These are phyloP conservation scores for Monilinia vaccinii-corymbosi DNA, from an alignment of 2,329 filamentous ascomycete genomes.

Conservation along the genomic window DNA sequence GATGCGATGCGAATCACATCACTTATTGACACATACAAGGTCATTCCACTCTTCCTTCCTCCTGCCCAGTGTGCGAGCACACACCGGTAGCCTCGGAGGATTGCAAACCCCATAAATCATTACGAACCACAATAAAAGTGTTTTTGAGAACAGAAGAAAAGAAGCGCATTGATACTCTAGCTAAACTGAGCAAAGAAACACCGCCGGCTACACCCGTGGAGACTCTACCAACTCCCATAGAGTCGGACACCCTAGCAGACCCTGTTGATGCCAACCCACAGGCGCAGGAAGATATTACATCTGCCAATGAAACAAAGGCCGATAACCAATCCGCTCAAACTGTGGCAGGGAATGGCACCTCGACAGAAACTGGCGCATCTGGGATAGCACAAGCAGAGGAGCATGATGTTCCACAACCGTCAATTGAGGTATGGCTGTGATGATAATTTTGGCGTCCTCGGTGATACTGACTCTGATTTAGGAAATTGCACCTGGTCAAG, in stretches of 20 bases:
- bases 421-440: conserved; percentile 30
- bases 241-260: conserved; percentile 17
- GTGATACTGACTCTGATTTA: conserved; percentile 18
- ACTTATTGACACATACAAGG: conserved; percentile 34
- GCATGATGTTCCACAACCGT: conserved; percentile 31
- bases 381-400: conserved; percentile 20
- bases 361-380: conserved; percentile 8
- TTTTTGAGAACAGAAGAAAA: conserved; percentile 88
- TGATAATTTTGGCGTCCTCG: background rate
- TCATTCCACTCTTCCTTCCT: conserved; percentile 64
- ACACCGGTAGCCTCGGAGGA: conserved; percentile 77
- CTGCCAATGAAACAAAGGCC: conserved; percentile 9
- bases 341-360: conserved; percentile 11
- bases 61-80: conserved; percentile 90
- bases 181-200: conserved; percentile 32
- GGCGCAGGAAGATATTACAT: conserved; percentile 9
- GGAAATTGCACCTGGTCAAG: conserved; percentile 29
- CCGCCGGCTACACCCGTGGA: conserved; percentile 28
- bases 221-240: conserved; percentile 15
- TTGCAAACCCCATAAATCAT: conserved; percentile 79
- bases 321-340: background rate
- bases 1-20: background rate
- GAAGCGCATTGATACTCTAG: conserved; percentile 62
- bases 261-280: conserved; percentile 18
- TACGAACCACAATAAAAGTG: conserved; percentile 87